A percentile compares a stretch with the other conserved stretches of the same genome.
Conservation (phyloP, 148 eudicot genomes). For the Polygonum aviculare region DNA sequence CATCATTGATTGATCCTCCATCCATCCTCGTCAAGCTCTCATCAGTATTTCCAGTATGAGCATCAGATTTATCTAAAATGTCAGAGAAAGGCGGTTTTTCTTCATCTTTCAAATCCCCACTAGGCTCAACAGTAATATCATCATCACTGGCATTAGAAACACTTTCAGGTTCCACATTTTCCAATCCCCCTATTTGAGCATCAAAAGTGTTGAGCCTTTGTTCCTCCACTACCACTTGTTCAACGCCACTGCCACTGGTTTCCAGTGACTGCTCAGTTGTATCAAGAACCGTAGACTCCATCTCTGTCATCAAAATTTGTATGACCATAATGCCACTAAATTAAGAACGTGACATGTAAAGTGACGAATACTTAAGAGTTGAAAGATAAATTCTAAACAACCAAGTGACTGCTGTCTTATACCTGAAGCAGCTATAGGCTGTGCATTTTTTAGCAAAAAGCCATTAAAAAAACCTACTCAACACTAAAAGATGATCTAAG, state of each 20-base stretch:
- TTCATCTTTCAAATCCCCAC: neutral
- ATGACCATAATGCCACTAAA: neutral
- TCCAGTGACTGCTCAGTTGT: neutral
- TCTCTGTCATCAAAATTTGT: neutral
- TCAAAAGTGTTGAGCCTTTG: neutral
- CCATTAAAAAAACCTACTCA: neutral
- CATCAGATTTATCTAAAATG: neutral
- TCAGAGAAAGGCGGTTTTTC: neutral
- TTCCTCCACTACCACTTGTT: neutral
- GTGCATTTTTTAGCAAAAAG: neutral
- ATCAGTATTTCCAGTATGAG: neutral
- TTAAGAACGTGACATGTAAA: neutral
- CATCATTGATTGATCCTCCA: neutral
- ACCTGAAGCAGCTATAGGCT: neutral
- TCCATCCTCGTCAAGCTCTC: neutral
- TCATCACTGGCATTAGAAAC: neutral
- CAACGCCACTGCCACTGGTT: neutral
- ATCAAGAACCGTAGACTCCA: conserved; percentile 2
- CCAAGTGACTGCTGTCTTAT: neutral
- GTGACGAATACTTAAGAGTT: neutral
- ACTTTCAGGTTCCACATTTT: neutral
- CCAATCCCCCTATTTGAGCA: neutral
- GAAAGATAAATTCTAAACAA: neutral
- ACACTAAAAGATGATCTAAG: neutral
- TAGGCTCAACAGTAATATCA: neutral